Evolutionary conservation across 352 stramenopile species (phyloP).

Genomic region (Pythium aquatile): DNA sequence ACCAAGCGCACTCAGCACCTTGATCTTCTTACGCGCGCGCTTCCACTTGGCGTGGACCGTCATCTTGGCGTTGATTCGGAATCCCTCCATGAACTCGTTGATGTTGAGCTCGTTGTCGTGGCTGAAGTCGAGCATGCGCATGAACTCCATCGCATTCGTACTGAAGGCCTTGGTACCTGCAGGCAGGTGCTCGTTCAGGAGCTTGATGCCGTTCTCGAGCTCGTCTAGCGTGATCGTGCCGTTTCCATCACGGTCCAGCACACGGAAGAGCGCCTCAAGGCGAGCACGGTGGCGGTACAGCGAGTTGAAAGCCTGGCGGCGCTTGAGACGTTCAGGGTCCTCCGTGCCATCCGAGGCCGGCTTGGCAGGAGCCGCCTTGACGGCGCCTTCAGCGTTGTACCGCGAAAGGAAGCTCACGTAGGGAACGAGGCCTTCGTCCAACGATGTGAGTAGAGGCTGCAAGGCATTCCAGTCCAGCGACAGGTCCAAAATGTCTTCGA

Average conservation of each 20-base stretch:
- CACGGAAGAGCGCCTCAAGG: constrained; percentile 80
- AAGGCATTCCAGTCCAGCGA: constrained; percentile 78
- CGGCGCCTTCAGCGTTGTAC: constrained; percentile 63
- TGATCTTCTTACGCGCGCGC: constrained; percentile 85
- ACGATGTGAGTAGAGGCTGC: constrained; percentile 68
- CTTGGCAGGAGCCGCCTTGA: constrained; percentile 10
- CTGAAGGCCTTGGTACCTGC: constrained; percentile 63
- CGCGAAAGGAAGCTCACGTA: constrained; percentile 74
- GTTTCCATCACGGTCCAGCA: constrained; percentile 78
- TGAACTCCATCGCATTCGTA: constrained; percentile 70
- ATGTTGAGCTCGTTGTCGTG: constrained; percentile 89
- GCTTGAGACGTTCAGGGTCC: constrained; percentile 50
- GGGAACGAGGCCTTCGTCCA: constrained; percentile 69
- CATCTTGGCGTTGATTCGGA: constrained; percentile 84
- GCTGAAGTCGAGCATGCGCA: constrained; percentile 86
- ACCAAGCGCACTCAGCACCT: constrained; percentile 75
- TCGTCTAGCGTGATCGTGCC: constrained; percentile 83
- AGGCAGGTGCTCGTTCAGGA: constrained; percentile 80
- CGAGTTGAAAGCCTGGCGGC: constrained; percentile 73
- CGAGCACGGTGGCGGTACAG: constrained; percentile 80
- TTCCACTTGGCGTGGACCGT: constrained; percentile 87
- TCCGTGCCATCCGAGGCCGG: constrained; percentile 1
- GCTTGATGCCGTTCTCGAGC: constrained; percentile 72
- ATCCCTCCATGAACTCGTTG: constrained; percentile 90
- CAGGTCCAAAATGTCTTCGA: constrained; percentile 79